Evolutionary conservation across 768 basidiomycete species (phyloP).

Genomic region (Trametes meyenii): DNA sequence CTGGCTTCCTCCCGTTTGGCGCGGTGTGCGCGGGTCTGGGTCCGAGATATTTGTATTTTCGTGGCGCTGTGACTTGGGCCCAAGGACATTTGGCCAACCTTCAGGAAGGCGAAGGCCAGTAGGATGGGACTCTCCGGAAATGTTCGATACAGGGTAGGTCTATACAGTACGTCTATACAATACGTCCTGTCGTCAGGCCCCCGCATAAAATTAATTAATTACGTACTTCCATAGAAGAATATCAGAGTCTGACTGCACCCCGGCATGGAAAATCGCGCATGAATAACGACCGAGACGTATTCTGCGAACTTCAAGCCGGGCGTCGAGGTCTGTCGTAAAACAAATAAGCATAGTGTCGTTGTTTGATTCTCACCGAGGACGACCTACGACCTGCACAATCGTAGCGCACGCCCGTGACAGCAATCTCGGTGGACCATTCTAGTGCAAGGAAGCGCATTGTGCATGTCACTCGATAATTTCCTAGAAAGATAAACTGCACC

Average conservation of each 20-base stretch:
- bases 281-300: neutral
- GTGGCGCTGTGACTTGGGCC: no score
- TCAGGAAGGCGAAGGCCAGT: neutral
- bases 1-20: neutral
- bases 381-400: no score
- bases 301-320: neutral
- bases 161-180: neutral
- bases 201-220: neutral
- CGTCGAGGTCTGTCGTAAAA: neutral
- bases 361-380: no score
- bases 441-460: no score
- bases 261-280: neutral
- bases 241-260: neutral
- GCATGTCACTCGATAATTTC: no score
- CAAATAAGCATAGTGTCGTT: no score
- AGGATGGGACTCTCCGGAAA: neutral
- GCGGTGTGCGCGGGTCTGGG: slow-evolving; percentile 3
- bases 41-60: no score
- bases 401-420: no score
- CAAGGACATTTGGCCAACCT: neutral
- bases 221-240: slow-evolving; percentile 7
- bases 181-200: neutral
- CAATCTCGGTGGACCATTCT: no score
- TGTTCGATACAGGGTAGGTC: neutral
- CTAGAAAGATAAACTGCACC: no score